Conservation (phyloP, 305 asterid species). For the Lippia alba region DNA sequence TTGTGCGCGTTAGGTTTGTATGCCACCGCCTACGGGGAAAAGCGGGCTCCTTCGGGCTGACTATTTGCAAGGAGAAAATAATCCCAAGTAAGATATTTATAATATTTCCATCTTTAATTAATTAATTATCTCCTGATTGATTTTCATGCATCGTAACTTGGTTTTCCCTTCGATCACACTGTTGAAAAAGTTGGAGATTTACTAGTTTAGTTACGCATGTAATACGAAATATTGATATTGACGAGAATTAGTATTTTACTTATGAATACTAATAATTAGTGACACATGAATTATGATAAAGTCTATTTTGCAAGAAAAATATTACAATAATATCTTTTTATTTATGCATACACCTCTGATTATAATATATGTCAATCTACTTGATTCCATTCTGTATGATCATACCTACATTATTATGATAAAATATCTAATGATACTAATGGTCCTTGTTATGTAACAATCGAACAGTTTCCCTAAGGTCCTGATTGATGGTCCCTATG, state of each 20-base stretch:
- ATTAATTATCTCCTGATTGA: background rate
- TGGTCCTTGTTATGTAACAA: background rate
- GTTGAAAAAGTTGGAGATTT: background rate
- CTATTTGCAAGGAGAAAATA: slow-evolving; percentile 62
- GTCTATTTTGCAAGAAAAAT: too few relatives aligned
- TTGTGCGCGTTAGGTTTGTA: slow-evolving; percentile 65
- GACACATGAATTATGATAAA: too few relatives aligned
- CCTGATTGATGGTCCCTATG: slow-evolving; percentile 83
- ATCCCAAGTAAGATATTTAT: slow-evolving; percentile 60
- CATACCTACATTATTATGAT: background rate
- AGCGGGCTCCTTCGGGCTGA: slow-evolving; percentile 81
- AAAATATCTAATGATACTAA: background rate
- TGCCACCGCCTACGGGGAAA: slow-evolving; percentile 73
- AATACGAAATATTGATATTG: too few relatives aligned
- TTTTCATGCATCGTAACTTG: slow-evolving; percentile 13
- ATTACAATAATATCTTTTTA: too few relatives aligned
- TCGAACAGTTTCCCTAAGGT: slow-evolving; percentile 68
- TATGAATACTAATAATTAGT: too few relatives aligned
- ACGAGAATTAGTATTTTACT: too few relatives aligned
- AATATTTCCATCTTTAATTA: background rate
- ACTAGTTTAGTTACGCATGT: background rate
- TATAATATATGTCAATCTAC: too few relatives aligned
- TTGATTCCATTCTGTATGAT: background rate
- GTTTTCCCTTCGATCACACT: background rate
- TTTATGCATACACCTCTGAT: too few relatives aligned